Conservation (phyloP, 2,329 filamentous ascomycete genomes). For the Aquanectria penicillioides region DNA sequence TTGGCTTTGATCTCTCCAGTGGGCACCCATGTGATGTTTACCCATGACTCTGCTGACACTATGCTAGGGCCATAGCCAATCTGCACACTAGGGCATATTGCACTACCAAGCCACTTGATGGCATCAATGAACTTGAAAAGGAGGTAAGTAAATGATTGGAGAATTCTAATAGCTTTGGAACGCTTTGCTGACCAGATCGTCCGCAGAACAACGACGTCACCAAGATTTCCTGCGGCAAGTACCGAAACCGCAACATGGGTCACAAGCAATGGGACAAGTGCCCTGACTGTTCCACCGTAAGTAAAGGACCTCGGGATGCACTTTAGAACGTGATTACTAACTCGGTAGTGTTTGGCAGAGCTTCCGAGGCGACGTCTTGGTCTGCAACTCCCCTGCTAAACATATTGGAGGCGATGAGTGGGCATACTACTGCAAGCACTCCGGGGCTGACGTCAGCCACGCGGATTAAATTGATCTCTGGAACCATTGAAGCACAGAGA, state of each 20-base stretch:
- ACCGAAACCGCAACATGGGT: conserved; percentile 22
- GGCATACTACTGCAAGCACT: not conserved
- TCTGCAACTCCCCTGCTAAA: not conserved
- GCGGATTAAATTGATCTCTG: not conserved
- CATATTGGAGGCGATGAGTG: not conserved
- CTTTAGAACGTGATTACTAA: not conserved
- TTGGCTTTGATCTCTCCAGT: no score
- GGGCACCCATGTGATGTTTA: no score
- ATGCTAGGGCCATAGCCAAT: no score
- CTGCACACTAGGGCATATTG: no score
- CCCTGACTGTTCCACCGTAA: conserved; percentile 28
- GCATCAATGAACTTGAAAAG: no score
- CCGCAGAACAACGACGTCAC: conserved; percentile 10
- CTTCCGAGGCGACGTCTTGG: not conserved
- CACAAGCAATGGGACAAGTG: conserved; percentile 26
- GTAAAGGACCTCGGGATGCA: not conserved
- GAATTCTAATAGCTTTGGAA: no score
- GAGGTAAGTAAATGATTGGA: no score
- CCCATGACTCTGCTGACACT: no score
- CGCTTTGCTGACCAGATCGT: no score
- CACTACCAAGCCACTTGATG: no score
- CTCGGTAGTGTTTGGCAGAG: not conserved
- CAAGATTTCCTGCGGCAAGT: conserved; percentile 21
- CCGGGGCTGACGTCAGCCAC: not conserved
- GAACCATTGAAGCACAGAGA: no score